These are phyloP conservation scores for Solidago caesia DNA, from an alignment of 129 eudicot species.

Conservation along the genomic window DNA sequence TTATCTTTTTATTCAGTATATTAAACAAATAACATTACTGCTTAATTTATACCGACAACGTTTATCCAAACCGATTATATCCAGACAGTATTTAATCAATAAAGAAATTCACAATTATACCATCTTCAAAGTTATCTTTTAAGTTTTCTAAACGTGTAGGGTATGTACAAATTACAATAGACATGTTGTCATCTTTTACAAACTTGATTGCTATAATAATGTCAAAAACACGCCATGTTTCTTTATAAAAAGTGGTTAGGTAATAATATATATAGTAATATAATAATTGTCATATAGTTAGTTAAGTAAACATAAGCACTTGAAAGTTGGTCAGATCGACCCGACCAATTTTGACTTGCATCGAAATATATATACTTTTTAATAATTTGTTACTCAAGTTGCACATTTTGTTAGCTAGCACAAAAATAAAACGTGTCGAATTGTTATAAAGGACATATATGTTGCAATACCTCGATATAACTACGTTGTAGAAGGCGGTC, in stretches of 20 bases:
- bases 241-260: not conserved
- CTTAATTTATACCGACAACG: too few species aligned
- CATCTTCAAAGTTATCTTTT: not conserved
- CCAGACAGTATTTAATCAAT: too few species aligned
- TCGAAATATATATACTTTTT: not conserved
- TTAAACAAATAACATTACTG: too few species aligned
- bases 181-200: conserved; percentile 8
- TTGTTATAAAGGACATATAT: too few species aligned
- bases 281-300: not conserved
- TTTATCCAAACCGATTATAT: too few species aligned
- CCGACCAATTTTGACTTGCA: not conserved
- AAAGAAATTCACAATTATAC: not conserved
- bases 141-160: conserved; percentile 8
- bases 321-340: not conserved
- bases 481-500: conserved; percentile 69
- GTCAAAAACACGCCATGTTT: not conserved
- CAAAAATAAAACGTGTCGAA: not conserved
- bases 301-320: not conserved
- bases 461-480: conserved; percentile 55
- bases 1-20: too few species aligned
- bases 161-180: not conserved
- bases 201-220: not conserved
- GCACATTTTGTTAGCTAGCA: not conserved
- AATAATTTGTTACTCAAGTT: not conserved
- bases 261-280: not conserved